Evolutionary conservation across 345 rosid genomes (phyloP), one percentile per base, ranked within the genome.

Genomic region (Salix koriyanagi): DNA sequence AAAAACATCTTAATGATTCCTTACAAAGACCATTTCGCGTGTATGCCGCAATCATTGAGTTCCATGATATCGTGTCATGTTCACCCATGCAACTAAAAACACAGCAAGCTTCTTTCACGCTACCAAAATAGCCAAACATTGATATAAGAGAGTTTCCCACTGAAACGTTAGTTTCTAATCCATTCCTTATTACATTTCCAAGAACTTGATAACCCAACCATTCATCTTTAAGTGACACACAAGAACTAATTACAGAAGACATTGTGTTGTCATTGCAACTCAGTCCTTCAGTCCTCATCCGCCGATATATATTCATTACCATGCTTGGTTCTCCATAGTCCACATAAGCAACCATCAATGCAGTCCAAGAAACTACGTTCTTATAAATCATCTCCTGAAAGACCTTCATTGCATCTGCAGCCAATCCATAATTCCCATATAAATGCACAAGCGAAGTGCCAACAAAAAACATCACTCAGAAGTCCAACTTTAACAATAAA

Each of bases 361-460:
- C 91, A 81, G 97, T 94, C 97, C 97, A 92, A 54, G 98, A 89
- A 75, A 91, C 97, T 6, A 92, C 91, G 77, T 94, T 94, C 76
- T 85, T 86, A 64, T 84, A 75, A 0, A 91, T 91, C 97, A 94
- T 92, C 89, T 91, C 98, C 77, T 90, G 87, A 72, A 94, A 94
- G 64, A 94, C 79, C 81, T 75, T 93, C 82, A 77, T 82, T 13
- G 97, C 90, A 62, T 83, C 67, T 32, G 78, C 64, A 82, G 84
- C 85, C 65, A 83, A 73, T 8, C 89, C 89, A 79, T 86, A 83
- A 56, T 77, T 81, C 41, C 94, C 97, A 82, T 91, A 94, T 39
- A 92, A 84, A 83, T 91, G 96, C 90, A 94, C 75, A 77, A 94
- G 74, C 23, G 94, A 91, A 71, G 97, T 90, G 62, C 95, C 90